Conservation (phyloP, 2,329 filamentous ascomycete species). For the Remersonia thermophila region DNA sequence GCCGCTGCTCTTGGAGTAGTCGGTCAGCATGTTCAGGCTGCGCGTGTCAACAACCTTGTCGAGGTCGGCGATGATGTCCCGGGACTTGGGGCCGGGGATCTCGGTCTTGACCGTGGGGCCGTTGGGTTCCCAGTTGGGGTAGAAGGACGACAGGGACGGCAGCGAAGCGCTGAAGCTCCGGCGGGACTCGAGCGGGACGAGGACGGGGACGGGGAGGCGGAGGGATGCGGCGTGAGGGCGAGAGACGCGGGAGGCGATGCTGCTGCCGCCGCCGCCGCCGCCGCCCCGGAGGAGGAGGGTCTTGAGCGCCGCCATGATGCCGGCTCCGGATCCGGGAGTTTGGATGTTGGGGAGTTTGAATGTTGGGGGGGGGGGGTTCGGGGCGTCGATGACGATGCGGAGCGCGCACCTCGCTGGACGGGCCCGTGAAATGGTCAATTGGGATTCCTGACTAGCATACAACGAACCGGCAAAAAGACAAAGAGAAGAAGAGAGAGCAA, state of each 20-base stretch:
- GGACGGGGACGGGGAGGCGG: too few relatives aligned
- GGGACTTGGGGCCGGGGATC: conserved; percentile 67
- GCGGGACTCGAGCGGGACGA: conserved; percentile 10
- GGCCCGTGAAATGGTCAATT: too few relatives aligned
- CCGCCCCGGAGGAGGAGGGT: conserved; percentile 9
- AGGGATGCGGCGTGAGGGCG: too few relatives aligned
- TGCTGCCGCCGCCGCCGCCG: conserved; percentile 9
- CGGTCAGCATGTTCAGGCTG: conserved; percentile 70
- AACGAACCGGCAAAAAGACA: too few relatives aligned
- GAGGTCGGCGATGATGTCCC: conserved; percentile 56
- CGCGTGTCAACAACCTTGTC: conserved; percentile 74
- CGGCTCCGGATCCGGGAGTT: too few relatives aligned
- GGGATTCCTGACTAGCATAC: too few relatives aligned
- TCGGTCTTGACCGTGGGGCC: conserved; percentile 41
- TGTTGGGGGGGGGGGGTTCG: too few relatives aligned
- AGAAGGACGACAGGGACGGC: conserved; percentile 19
- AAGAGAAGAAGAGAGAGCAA: too few relatives aligned
- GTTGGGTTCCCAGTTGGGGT: conserved; percentile 32
- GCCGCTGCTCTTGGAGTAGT: conserved; percentile 62
- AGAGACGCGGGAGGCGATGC: too few relatives aligned
- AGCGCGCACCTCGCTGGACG: too few relatives aligned
- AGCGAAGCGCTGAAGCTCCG: conserved; percentile 17
- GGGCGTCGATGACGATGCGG: too few relatives aligned
- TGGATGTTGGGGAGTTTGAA: too few relatives aligned
- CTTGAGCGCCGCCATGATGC: conserved; percentile 9